Percentiles rank a stretch among this genome's conserved stretches.
Conservation (phyloP, 768 basidiomycete species). For the Auriscalpium microsporum region DNA sequence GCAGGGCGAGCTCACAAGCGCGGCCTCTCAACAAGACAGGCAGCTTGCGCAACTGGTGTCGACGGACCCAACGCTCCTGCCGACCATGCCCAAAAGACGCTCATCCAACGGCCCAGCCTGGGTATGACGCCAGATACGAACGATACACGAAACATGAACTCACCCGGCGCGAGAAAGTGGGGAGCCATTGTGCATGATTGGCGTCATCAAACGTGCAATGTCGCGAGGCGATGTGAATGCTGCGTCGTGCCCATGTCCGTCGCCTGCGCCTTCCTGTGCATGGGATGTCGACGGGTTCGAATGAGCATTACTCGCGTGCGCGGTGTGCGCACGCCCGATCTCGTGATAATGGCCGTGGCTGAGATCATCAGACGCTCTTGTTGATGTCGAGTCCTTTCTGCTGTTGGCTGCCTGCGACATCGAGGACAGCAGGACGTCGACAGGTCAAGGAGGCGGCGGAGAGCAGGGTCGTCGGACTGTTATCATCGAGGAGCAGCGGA, state of each 20-base stretch:
- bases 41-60: too few species aligned
- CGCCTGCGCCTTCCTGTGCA: neutral
- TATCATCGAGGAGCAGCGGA: too few species aligned
- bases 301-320: neutral
- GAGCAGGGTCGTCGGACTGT: too few species aligned
- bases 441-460: too few species aligned
- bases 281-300: neutral
- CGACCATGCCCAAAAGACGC: neutral
- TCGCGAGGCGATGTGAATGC: constrained; percentile 17
- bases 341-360: too few species aligned
- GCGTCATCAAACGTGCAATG: constrained; percentile 8
- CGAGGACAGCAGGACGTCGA: too few species aligned
- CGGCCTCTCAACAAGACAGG: too few species aligned
- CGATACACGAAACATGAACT: constrained; percentile 1
- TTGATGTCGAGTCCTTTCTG: too few species aligned
- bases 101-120: neutral
- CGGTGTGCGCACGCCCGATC: neutral
- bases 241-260: constrained; percentile 8
- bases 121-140: neutral
- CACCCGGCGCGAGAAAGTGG: constrained; percentile 24
- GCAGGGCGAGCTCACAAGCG: too few species aligned
- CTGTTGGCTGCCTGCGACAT: too few species aligned
- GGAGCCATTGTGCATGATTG: constrained; percentile 11
- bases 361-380: too few species aligned
- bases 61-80: too few species aligned